Evolutionary conservation across 208 protist species (phyloP).

Genomic region (Trypanosomatidae sp.): DNA sequence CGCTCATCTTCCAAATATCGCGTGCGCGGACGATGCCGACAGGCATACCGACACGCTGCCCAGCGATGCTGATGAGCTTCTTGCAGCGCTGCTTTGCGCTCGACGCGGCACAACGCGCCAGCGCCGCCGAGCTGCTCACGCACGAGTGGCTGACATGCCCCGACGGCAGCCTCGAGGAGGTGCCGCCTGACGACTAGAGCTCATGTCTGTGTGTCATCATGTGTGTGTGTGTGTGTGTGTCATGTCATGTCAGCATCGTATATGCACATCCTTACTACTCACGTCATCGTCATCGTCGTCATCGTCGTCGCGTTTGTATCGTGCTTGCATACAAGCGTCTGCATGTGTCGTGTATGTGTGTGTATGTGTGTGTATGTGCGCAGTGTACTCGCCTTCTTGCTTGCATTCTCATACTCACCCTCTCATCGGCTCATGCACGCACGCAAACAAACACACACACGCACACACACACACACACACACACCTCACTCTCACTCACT

Average conservation of each 20-base stretch:
- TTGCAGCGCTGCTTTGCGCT: constrained; percentile 61
- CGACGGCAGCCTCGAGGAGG: constrained; percentile 54
- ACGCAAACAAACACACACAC: constrained; percentile 1
- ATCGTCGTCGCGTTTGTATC: too few species aligned
- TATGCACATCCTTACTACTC: not conserved
- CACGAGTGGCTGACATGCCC: constrained; percentile 73
- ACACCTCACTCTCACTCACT: not conserved
- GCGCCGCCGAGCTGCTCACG: constrained; percentile 42
- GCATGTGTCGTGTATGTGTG: too few species aligned
- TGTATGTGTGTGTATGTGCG: too few species aligned
- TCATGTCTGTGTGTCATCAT: not conserved
- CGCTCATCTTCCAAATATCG: constrained; percentile 71
- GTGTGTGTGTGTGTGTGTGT: not conserved
- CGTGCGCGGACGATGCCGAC: constrained; percentile 52
- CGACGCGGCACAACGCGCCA: constrained; percentile 33
- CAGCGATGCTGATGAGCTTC: constrained; percentile 31
- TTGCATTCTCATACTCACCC: too few species aligned
- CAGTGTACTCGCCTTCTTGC: too few species aligned
- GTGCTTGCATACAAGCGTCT: too few species aligned
- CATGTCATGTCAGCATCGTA: not conserved
- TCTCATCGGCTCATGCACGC: not conserved
- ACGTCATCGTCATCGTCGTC: too few species aligned
- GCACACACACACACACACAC: constrained; percentile 1
- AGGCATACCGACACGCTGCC: constrained; percentile 54
- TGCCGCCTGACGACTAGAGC: constrained; percentile 16